phyloP scores from a whole-genome alignment of 495 filamentous ascomycete genomes.

The Tetracladium marchalianum region DNA sequence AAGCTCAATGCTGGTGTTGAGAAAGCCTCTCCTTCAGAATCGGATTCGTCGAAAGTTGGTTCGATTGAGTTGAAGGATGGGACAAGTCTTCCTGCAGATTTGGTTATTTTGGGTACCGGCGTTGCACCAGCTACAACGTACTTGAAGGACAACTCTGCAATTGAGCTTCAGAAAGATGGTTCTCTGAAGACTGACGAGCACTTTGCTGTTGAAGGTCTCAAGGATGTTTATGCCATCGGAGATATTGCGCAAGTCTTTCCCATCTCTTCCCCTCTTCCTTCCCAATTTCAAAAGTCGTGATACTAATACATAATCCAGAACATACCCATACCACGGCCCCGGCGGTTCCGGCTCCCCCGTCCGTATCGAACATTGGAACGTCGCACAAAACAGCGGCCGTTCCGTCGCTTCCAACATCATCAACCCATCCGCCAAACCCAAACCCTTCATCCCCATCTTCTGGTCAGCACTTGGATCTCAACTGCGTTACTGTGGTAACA shows the following conservation, averaged over 20 bases:
- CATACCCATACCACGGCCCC: slow-evolving; percentile 87
- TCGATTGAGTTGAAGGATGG: slow-evolving; percentile 80
- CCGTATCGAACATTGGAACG: slow-evolving; percentile 96
- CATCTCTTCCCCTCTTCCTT: too few species aligned
- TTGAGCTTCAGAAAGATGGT: slow-evolving; percentile 68
- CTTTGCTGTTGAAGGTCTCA: slow-evolving; percentile 62
- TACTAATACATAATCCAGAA: too few species aligned
- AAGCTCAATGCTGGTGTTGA: slow-evolving; percentile 69
- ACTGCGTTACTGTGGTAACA: slow-evolving; percentile 85
- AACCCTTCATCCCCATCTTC: slow-evolving; percentile 85
- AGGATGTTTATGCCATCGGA: slow-evolving; percentile 85
- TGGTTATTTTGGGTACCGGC: slow-evolving; percentile 86
- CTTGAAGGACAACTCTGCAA: slow-evolving; percentile 57
- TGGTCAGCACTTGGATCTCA: slow-evolving; percentile 90
- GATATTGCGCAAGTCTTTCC: slow-evolving; percentile 56
- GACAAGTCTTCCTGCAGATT: slow-evolving; percentile 70
- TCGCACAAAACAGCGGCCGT: slow-evolving; percentile 86
- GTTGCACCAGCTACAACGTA: slow-evolving; percentile 80
- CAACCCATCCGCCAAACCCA: slow-evolving; percentile 45
- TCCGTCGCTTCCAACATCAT: slow-evolving; percentile 65
- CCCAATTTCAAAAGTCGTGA: too few species aligned
- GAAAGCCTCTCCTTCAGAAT: slow-evolving; percentile 60
- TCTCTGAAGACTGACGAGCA: slow-evolving; percentile 67
- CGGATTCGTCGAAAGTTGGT: slow-evolving; percentile 60
- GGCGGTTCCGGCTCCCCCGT: slow-evolving; percentile 58